These are phyloP conservation scores for Vicia faba DNA, from an alignment of 306 rosid genomes.

Conservation along the genomic window DNA sequence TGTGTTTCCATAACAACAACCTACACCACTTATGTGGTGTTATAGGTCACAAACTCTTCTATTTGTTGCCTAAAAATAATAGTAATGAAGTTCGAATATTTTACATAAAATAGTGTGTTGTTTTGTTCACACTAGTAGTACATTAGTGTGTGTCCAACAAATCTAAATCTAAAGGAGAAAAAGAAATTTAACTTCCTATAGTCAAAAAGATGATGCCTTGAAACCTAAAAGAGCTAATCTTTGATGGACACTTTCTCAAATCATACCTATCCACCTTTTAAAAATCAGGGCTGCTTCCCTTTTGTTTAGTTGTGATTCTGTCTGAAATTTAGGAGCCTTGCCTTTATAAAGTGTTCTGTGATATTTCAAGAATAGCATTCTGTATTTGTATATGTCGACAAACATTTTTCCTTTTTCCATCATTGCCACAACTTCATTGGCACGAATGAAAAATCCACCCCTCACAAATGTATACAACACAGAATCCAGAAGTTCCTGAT, in stretches of 20 bases:
- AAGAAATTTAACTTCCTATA: neutral
- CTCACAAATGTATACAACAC: conserved; percentile 82
- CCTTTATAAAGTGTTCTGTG: conserved; percentile 87
- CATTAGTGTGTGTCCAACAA: conserved; percentile 23
- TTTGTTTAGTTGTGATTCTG: conserved; percentile 72
- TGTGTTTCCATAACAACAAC: conserved; percentile 2
- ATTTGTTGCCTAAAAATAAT: conserved; percentile 10
- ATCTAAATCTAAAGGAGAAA: conserved; percentile 11
- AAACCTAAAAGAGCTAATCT: conserved; percentile 33
- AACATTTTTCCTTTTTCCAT: conserved; percentile 84
- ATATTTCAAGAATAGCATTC: conserved; percentile 82
- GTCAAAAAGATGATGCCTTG: conserved; percentile 15
- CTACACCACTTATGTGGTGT: neutral
- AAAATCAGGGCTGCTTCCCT: conserved; percentile 72
- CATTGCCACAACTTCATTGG: conserved; percentile 80
- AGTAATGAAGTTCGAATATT: conserved; percentile 17
- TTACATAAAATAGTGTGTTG: neutral
- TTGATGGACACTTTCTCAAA: conserved; percentile 40
- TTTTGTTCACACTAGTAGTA: conserved; percentile 19
- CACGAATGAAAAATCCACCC: conserved; percentile 78
- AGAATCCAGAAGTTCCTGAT: conserved; percentile 92
- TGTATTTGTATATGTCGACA: conserved; percentile 82
- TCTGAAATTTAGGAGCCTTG: conserved; percentile 78
- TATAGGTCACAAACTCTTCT: neutral
- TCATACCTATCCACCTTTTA: conserved; percentile 83